Evolutionary conservation across 345 rosid genomes (phyloP), one percentile per base, ranked within the genome.

Genomic region (Salix dunnii): DNA sequence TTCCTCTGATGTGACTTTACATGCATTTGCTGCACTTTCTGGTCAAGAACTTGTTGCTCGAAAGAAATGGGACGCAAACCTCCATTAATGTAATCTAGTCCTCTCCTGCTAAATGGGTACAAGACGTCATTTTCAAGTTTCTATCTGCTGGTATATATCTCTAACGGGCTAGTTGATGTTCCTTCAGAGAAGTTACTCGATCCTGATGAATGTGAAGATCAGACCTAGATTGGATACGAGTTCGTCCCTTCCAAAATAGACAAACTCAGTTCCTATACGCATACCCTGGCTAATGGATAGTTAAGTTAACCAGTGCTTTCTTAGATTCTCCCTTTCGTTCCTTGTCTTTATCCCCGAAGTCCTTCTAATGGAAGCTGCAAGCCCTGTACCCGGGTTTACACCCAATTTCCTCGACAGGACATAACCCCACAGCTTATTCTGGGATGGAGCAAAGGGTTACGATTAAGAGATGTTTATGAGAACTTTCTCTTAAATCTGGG

Each of bases 1-100:
- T 55, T 55, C 67, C 18, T 38, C 6, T 76, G 78, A 76, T 36
- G 73, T 76, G 73, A 76, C 68, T 18, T 38, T 1, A 3, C 6
- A 67, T 53, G 46, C 36, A 33, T 33, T 67, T 6, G 17, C 17
- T 60, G 16, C 14, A 17, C 31, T 30, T 18, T 3, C 3, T 3
- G 28, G 63, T n/a, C 0, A 58, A 3, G 28, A 58, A 9, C 28
- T 73, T 1, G 7, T 60, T 25, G 11, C 68, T 21, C 30, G n/a
- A 63, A 42, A 2, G 16, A 13, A 36, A n/a, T 38, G 42, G 42
- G 16, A 35, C 4, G 11, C 43, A 17, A 13, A 2, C 16, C 38
- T n/a, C n/a, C 5, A 33, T 60, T 0, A 21, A 28, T 27, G 28
- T 5, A 38, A 2, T 16, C 60, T 53, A 33, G 11, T 7, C 60